phyloP scores from a whole-genome alignment of 73 alveolate genomes.

The Paramecium primaurelia region DNA sequence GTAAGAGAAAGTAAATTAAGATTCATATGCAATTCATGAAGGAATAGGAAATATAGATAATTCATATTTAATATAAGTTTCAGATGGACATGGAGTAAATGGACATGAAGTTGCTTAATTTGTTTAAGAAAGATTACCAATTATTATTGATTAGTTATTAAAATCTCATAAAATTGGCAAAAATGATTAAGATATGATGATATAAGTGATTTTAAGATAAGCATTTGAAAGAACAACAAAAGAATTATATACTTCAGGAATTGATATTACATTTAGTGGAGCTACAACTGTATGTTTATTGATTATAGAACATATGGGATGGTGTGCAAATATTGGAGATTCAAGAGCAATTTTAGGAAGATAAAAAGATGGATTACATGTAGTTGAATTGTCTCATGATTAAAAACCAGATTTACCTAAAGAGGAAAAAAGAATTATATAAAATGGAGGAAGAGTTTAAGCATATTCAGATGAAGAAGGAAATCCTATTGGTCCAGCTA shows the following conservation, averaged over 20 bases:
- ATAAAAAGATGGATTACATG: slow-evolving; percentile 64
- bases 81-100: slow-evolving; percentile 97
- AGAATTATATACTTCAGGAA: slow-evolving; percentile 47
- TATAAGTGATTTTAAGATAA: slow-evolving; percentile 25
- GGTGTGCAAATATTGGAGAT: slow-evolving; percentile 84
- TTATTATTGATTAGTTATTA: slow-evolving; percentile 34
- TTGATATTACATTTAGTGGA: slow-evolving; percentile 77
- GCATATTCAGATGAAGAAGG: slow-evolving; percentile 64
- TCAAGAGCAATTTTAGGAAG: slow-evolving; percentile 68
- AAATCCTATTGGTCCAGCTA: slow-evolving; percentile 85
- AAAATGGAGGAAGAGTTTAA: slow-evolving; percentile 88
- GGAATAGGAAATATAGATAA: slow-evolving; percentile 58
- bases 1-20: slow-evolving; percentile 34
- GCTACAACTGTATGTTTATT: slow-evolving; percentile 69
- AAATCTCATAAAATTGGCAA: slow-evolving; percentile 43
- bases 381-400: slow-evolving; percentile 75
- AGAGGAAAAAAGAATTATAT: slow-evolving; percentile 85
- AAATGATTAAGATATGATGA: slow-evolving; percentile 39
- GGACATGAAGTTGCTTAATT: slow-evolving; percentile 94
- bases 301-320: slow-evolving; percentile 61
- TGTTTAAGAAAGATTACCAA: slow-evolving; percentile 77
- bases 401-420: slow-evolving; percentile 87
- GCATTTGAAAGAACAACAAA: slow-evolving; percentile 54
- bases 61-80: slow-evolving; percentile 84
- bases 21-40: slow-evolving; percentile 48